Conservation (phyloP, 805 yeast species). For the Candida koratica region DNA sequence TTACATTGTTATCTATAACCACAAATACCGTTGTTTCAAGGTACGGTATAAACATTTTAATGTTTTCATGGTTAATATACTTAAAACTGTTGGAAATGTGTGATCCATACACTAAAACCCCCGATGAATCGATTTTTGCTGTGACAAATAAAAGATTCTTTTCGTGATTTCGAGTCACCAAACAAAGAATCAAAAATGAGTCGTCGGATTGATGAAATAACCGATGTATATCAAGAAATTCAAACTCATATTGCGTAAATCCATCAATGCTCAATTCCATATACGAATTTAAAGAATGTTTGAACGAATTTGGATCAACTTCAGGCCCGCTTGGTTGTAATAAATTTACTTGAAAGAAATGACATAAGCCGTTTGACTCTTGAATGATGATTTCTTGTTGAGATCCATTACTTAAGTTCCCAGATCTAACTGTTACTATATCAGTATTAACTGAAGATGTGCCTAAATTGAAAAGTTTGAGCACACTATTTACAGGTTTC, state of each 20-base stretch:
- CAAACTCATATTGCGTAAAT: slow-evolving; percentile 45
- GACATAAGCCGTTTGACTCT: slow-evolving; percentile 44
- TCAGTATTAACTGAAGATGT: slow-evolving; percentile 31
- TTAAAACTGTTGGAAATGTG: slow-evolving; percentile 64
- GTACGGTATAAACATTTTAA: slow-evolving; percentile 48
- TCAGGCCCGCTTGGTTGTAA: slow-evolving; percentile 27
- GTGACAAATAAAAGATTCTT: slow-evolving; percentile 47
- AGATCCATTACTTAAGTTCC: slow-evolving; percentile 48
- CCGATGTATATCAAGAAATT: slow-evolving; percentile 61
- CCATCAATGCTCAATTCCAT: slow-evolving; percentile 34
- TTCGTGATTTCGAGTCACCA: slow-evolving; percentile 17
- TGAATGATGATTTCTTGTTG: slow-evolving; percentile 40
- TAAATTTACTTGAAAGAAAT: slow-evolving; percentile 26
- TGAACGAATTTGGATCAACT: slow-evolving; percentile 25
- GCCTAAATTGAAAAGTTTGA: slow-evolving; percentile 10
- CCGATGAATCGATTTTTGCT: slow-evolving; percentile 46
- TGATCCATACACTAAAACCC: slow-evolving; percentile 56
- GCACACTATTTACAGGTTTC: slow-evolving; percentile 16
- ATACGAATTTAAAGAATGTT: slow-evolving; percentile 28
- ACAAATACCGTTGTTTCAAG: slow-evolving; percentile 61
- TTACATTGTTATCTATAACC: slow-evolving; percentile 55
- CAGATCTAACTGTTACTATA: slow-evolving; percentile 57
- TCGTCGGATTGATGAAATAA: slow-evolving; percentile 19
- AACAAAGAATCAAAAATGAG: slow-evolving; percentile 41
- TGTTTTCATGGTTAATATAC: slow-evolving; percentile 14